Percentiles rank a stretch among this genome's conserved stretches.
Conservation (phyloP, 2,329 filamentous ascomycete genomes). For the Ascochyta viciae-villosae region DNA sequence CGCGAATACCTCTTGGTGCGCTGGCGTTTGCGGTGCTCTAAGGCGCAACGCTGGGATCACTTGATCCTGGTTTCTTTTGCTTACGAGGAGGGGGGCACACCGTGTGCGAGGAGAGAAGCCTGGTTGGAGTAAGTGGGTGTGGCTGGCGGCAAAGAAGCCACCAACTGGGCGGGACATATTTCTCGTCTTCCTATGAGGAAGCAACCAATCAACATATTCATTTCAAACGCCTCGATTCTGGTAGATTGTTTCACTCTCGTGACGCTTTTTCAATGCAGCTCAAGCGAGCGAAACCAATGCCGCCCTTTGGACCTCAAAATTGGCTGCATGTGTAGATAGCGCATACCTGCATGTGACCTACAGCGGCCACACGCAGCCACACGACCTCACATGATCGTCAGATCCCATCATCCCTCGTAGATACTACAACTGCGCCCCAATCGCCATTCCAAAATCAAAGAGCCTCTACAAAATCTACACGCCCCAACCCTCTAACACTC, state of each 20-base stretch:
- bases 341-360: not conserved
- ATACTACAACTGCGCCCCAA: not conserved
- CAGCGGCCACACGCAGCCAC: not conserved
- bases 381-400: slow-evolving; percentile 1
- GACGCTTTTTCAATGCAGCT: too few species aligned
- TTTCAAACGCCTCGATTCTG: not conserved
- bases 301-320: not conserved
- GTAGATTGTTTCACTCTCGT: too few species aligned
- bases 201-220: slow-evolving; percentile 11
- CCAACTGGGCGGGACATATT: not conserved
- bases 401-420: not conserved
- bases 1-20: slow-evolving; percentile 37
- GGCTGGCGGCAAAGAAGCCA: slow-evolving; percentile 10
- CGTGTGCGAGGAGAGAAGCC: not conserved
- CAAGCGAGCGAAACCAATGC: not conserved
- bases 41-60: slow-evolving; percentile 7
- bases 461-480: too few species aligned
- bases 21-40: slow-evolving; percentile 32
- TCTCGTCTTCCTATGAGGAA: not conserved
- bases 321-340: not conserved
- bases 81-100: not conserved
- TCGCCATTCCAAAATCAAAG: not conserved
- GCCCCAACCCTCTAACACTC: too few species aligned
- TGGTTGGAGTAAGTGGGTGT: not conserved
- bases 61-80: slow-evolving; percentile 2